These are phyloP conservation scores for Populus ilicifolia DNA, from an alignment of 345 rosid genomes.

Conservation along the genomic window DNA sequence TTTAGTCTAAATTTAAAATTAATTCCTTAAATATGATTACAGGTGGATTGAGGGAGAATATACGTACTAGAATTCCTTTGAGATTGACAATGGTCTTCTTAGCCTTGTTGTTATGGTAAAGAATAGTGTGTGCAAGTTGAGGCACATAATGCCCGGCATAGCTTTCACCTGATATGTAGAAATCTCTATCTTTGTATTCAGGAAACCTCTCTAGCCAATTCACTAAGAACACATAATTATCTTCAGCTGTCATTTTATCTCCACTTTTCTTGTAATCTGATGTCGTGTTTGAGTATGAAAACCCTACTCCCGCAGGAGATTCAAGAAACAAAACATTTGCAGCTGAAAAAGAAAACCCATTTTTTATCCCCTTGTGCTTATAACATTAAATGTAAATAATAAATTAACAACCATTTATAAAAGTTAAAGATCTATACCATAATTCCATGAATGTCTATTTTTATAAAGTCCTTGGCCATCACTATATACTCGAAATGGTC, in stretches of 20 bases:
- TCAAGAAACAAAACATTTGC: conserved; percentile 40
- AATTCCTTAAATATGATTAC: too few relatives aligned
- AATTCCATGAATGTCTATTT: conserved; percentile 37
- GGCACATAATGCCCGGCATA: conserved; percentile 34
- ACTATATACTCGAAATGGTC: conserved; percentile 39
- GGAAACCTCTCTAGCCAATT: conserved; percentile 38
- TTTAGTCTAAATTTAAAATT: too few relatives aligned
- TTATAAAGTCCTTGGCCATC: conserved; percentile 40
- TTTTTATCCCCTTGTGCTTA: not conserved
- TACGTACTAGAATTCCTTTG: conserved; percentile 25
- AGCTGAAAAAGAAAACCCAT: conserved; percentile 13
- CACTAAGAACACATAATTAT: conserved; percentile 29
- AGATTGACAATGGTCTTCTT: conserved; percentile 24
- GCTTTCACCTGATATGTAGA: conserved; percentile 40
- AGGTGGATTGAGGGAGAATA: not conserved
- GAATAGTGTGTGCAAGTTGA: conserved; percentile 34
- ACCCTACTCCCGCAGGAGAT: conserved; percentile 45
- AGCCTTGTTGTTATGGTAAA: conserved; percentile 18
- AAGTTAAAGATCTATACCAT: conserved; percentile 9
- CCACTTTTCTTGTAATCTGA: conserved; percentile 24
- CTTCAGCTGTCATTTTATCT: conserved; percentile 26
- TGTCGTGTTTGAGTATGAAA: conserved; percentile 34
- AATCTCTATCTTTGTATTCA: conserved; percentile 28
- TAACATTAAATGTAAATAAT: not conserved
- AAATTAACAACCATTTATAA: not conserved